phyloP scores from a whole-genome alignment of 169 alveolate species.

The Theileria luwenshuni region DNA sequence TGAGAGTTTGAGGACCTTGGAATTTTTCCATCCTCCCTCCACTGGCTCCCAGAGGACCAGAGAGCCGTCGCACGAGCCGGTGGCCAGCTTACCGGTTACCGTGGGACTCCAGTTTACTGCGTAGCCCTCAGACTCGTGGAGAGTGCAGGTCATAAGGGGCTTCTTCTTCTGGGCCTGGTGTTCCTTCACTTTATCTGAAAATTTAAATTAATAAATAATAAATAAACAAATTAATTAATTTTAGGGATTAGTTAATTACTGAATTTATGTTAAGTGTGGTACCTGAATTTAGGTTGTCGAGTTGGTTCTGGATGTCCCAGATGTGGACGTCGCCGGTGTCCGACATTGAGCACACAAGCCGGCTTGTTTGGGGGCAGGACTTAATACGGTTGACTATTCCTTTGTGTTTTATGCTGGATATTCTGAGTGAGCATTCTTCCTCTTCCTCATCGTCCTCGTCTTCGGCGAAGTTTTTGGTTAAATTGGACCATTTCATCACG shows the following conservation, averaged over 20 bases:
- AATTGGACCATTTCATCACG: constrained; percentile 67
- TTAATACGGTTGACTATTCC: constrained; percentile 66
- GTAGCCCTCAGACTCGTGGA: constrained; percentile 77
- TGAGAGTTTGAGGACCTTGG: constrained; percentile 5
- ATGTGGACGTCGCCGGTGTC: constrained; percentile 57
- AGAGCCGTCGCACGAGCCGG: constrained; percentile 75
- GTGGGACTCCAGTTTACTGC: constrained; percentile 75
- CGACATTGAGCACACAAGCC: constrained; percentile 68
- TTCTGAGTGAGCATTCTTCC: constrained; percentile 18
- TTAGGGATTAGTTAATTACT: too few species aligned
- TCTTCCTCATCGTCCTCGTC: constrained; percentile 55
- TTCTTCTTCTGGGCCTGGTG: constrained; percentile 35
- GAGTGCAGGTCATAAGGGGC: constrained; percentile 50
- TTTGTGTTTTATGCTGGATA: constrained; percentile 50
- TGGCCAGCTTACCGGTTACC: constrained; percentile 68
- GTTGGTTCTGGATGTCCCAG: constrained; percentile 60
- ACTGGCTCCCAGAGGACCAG: constrained; percentile 70
- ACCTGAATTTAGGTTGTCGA: constrained; percentile 19
- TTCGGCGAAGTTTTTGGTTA: constrained; percentile 48
- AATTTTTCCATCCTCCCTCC: constrained; percentile 53
- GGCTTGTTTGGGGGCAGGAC: constrained; percentile 60
- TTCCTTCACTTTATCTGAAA: neutral
- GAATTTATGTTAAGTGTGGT: too few species aligned
- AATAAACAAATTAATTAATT: too few species aligned
- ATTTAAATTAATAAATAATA: neutral